Conservation (phyloP, 2,329 filamentous ascomycete species). For the Rugonectria rugulosa region DNA sequence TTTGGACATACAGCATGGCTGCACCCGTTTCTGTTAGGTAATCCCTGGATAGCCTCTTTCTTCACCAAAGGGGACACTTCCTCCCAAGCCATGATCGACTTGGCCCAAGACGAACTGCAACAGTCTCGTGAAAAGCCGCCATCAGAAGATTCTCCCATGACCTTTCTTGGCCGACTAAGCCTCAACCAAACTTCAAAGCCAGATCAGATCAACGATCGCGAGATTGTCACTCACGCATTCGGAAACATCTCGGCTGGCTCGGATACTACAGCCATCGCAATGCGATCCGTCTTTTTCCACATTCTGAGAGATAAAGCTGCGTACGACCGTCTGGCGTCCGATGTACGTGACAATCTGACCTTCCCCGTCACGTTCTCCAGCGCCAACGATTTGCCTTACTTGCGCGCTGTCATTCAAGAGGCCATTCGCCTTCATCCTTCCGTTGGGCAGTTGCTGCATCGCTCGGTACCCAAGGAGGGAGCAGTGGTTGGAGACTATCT, state of each 20-base stretch:
- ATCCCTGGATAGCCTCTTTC: slow-evolving; percentile 1
- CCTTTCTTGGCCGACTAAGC: slow-evolving; percentile 4
- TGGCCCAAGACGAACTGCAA: not conserved
- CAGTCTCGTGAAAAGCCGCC: slow-evolving; percentile 3
- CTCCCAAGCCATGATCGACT: not conserved
- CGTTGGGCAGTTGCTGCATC: slow-evolving; percentile 7
- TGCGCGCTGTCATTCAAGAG: slow-evolving; percentile 12
- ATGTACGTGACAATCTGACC: not conserved
- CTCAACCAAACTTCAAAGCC: slow-evolving; percentile 4
- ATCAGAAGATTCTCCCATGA: slow-evolving; percentile 6
- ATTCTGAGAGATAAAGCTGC: not conserved
- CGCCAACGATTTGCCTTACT: slow-evolving; percentile 1
- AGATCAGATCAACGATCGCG: slow-evolving; percentile 6
- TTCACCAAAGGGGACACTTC: slow-evolving; percentile 3
- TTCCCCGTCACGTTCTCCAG: slow-evolving; percentile 1
- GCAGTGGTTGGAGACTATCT: not conserved
- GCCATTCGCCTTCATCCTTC: slow-evolving; percentile 16
- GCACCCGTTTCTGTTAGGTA: slow-evolving; percentile 8
- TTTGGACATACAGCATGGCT: slow-evolving; percentile 12
- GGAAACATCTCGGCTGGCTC: slow-evolving; percentile 9
- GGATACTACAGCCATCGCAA: slow-evolving; percentile 9
- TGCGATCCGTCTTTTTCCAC: slow-evolving; percentile 2
- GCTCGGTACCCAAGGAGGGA: slow-evolving; percentile 1
- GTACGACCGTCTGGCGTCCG: not conserved
- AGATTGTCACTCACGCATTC: slow-evolving; percentile 12